phyloP scores from a whole-genome alignment of 2,329 filamentous ascomycete species.

The Westerdykella ornata region DNA sequence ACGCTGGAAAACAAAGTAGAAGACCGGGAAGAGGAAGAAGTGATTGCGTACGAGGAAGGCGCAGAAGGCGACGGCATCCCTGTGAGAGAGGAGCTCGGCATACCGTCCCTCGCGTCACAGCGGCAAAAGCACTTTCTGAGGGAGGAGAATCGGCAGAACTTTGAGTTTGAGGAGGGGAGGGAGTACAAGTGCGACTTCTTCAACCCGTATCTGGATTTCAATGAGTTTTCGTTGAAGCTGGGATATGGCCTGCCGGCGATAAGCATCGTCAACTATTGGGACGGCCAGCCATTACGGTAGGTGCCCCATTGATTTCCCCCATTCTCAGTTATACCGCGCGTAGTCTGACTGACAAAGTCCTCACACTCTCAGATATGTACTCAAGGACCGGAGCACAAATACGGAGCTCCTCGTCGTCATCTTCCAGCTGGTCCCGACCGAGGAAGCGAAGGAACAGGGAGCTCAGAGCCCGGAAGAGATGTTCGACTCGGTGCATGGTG shows the following conservation, averaged over 20 bases:
- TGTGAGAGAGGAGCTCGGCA: constrained; percentile 34
- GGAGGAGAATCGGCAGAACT: constrained; percentile 49
- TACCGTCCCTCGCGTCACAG: constrained; percentile 39
- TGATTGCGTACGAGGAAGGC: constrained; percentile 50
- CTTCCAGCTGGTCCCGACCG: constrained; percentile 68
- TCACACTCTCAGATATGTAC: constrained; percentile 82
- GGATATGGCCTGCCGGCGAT: constrained; percentile 59
- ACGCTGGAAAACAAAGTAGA: constrained; percentile 44
- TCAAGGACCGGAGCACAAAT: constrained; percentile 70
- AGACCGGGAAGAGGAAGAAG: constrained; percentile 57
- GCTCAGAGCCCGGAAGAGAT: constrained; percentile 18
- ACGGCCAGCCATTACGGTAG: constrained; percentile 68
- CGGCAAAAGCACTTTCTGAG: constrained; percentile 58
- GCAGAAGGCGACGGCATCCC: constrained; percentile 42
- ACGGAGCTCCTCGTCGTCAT: constrained; percentile 74
- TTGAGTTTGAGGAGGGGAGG: constrained; percentile 56
- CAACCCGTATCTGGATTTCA: constrained; percentile 89
- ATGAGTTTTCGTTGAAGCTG: constrained; percentile 59
- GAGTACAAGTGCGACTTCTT: constrained; percentile 68
- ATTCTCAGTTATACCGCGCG: constrained; percentile 27
- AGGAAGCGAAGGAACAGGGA: constrained; percentile 42
- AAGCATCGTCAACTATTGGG: constrained; percentile 71
- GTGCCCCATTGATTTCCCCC: constrained; percentile 25
- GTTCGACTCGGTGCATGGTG: constrained; percentile 19
- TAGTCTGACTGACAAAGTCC: constrained; percentile 53